Evolutionary conservation across 192 early-diverging fungal species (phyloP).

Genomic region (Coemansia sp.): DNA sequence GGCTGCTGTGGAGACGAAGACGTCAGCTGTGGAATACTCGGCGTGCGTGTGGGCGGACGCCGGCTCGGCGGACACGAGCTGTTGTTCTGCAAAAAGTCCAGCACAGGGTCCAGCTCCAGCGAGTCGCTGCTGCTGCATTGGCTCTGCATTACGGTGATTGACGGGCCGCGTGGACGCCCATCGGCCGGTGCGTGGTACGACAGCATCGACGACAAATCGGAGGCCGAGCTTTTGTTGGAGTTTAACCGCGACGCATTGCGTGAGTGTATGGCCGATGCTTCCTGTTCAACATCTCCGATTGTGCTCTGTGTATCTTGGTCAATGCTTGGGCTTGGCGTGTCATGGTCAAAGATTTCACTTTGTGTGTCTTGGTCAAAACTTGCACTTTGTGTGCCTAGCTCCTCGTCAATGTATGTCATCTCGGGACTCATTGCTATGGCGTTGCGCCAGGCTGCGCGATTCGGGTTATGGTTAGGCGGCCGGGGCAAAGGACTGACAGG

Average conservation of each 20-base stretch:
- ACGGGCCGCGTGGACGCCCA: neutral
- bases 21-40: no score
- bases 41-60: neutral
- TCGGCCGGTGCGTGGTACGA: conserved; percentile 15
- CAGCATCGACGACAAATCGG: conserved; percentile 6
- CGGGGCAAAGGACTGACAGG: no score
- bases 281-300: no score
- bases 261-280: no score
- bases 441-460: neutral
- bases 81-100: conserved; percentile 46
- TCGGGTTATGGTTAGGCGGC: conserved; percentile 1
- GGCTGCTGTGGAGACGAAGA: neutral
- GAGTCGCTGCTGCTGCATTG: neutral
- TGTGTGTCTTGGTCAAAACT: neutral
- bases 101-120: conserved; percentile 27
- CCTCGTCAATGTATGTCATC: conserved; percentile 8
- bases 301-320: no score
- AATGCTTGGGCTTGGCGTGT: neutral
- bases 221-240: neutral
- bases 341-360: neutral
- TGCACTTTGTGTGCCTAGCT: neutral
- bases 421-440: conserved; percentile 13
- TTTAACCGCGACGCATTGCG: neutral
- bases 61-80: conserved; percentile 18
- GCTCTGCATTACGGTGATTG: neutral